Evolutionary conservation across 176 grass and related monocot species (phyloP).

Genomic region (Oryza longistaminata): DNA sequence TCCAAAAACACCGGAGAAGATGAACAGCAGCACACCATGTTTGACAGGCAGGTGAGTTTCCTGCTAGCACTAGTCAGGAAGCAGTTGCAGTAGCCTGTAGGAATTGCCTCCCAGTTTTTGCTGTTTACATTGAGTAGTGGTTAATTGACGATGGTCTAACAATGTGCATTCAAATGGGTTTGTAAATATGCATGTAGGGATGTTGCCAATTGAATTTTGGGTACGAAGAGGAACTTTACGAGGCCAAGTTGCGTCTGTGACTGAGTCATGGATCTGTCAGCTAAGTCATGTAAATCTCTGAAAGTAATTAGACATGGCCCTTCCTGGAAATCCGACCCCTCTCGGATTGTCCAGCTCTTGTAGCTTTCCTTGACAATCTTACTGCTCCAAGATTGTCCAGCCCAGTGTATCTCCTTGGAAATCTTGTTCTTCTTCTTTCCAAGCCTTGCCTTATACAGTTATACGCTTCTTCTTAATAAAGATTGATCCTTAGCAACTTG

Average conservation of each 20-base stretch:
- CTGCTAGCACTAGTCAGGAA: neutral
- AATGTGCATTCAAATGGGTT: neutral
- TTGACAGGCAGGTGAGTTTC: neutral
- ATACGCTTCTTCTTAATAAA: too few relatives aligned
- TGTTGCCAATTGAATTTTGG: neutral
- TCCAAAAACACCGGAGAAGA: neutral
- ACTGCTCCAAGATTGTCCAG: too few relatives aligned
- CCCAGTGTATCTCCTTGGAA: too few relatives aligned
- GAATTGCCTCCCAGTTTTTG: too few relatives aligned
- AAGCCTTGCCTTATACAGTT: too few relatives aligned
- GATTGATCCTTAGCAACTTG: too few relatives aligned
- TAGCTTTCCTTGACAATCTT: too few relatives aligned
- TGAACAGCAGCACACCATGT: neutral
- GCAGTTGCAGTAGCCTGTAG: neutral
- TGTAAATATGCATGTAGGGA: neutral
- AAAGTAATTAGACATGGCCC: too few relatives aligned
- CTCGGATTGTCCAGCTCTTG: too few relatives aligned
- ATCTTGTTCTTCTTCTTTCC: too few relatives aligned
- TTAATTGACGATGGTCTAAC: neutral
- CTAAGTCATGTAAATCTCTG: neutral
- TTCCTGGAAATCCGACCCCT: too few relatives aligned
- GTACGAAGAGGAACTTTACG: neutral
- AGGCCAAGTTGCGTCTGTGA: neutral
- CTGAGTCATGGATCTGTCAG: neutral
- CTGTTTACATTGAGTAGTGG: neutral